Evolutionary conservation across 202 grass and related monocot genomes (phyloP), one percentile per base, ranked within the genome.

Genomic region (Zizania palustris): DNA sequence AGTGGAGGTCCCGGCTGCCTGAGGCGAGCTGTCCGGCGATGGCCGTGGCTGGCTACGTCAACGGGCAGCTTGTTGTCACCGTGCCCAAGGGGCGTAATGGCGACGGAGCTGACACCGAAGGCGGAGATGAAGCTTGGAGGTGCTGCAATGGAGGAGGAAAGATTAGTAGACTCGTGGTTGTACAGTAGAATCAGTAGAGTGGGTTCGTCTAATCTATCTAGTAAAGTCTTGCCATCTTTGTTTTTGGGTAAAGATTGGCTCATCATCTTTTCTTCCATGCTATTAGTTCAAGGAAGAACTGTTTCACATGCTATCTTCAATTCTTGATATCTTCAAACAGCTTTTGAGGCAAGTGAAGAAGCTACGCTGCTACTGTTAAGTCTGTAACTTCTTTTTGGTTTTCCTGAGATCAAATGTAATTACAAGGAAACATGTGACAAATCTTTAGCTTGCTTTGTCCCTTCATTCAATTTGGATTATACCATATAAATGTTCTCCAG

Each of bases 1-100:
- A 70, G 69, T 97, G 93, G 90, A 63, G 90, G 54, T 88, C 80
- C 69, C 71, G 93, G 37, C 76, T 97, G 41, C 90, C 93, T 4
- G 75, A 85, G 75, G 73, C 35, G 19, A 84, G 73, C 39, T 79
- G 73, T 16, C 90, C 87, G 62, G 90, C 81, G 46, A 49, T 83
- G 76, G 65, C 93, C 1, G 60, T 84, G 34, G 93, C 88, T 1
- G 80, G 71, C 73, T 93, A 84, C 72, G 73, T 81, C 21, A 69
- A 85, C 51, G 90, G 87, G 5, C 58, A 84, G 71, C 85, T 97
- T 1, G 45, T 93, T 2, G 93, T 97, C 10, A 90, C 82, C 38
- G 88, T 97, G 70, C 93, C 93, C 3, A 97, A 97, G 83, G 58
- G 66, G 9, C 10, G 11, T 6, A 64, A 10, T 1, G 55, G 68